Percentiles rank a stretch among this genome's conserved stretches.
phyloP scores from a whole-genome alignment of 1,139 yeast species.

The Saccharomycopsis hybrid region DNA sequence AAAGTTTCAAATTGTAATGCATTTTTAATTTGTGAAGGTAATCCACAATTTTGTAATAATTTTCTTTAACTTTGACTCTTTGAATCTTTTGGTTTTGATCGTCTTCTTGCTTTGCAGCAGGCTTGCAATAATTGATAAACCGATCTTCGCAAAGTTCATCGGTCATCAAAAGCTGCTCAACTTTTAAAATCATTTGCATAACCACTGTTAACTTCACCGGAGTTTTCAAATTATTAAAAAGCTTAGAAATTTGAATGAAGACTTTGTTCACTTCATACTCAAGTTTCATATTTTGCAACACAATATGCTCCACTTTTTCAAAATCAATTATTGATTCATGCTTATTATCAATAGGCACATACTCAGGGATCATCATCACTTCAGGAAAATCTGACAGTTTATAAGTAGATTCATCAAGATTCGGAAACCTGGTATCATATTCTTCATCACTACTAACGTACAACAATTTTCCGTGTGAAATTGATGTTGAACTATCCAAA shows the following conservation, averaged over 20 bases:
- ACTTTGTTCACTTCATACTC: slow-evolving; percentile 3
- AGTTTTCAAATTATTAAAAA: slow-evolving; percentile 10
- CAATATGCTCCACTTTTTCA: slow-evolving; percentile 6
- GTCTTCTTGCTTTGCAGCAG: neutral
- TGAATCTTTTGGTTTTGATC: neutral
- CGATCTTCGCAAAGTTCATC: slow-evolving; percentile 9
- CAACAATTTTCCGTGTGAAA: slow-evolving; percentile 9
- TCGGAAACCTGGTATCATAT: slow-evolving; percentile 16
- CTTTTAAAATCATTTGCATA: slow-evolving; percentile 1
- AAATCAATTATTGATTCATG: slow-evolving; percentile 2
- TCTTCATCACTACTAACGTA: slow-evolving; percentile 8
- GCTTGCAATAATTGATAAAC: neutral
- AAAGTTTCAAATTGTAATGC: slow-evolving; percentile 3
- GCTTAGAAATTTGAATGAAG: slow-evolving; percentile 1
- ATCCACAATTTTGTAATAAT: slow-evolving; percentile 10
- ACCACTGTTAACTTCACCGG: slow-evolving; percentile 11
- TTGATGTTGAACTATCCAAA: slow-evolving; percentile 5
- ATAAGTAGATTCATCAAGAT: slow-evolving; percentile 1
- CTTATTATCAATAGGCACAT: neutral
- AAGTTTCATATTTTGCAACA: slow-evolving; percentile 6
- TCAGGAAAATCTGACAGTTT: slow-evolving; percentile 1
- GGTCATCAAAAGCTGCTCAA: slow-evolving; percentile 7
- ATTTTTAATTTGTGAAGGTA: slow-evolving; percentile 6
- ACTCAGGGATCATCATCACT: slow-evolving; percentile 11
- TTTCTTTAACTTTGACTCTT: slow-evolving; percentile 1